These are phyloP conservation scores for Penicillium decumbens DNA, from an alignment of 2,329 filamentous ascomycete species.

Conservation along the genomic window DNA sequence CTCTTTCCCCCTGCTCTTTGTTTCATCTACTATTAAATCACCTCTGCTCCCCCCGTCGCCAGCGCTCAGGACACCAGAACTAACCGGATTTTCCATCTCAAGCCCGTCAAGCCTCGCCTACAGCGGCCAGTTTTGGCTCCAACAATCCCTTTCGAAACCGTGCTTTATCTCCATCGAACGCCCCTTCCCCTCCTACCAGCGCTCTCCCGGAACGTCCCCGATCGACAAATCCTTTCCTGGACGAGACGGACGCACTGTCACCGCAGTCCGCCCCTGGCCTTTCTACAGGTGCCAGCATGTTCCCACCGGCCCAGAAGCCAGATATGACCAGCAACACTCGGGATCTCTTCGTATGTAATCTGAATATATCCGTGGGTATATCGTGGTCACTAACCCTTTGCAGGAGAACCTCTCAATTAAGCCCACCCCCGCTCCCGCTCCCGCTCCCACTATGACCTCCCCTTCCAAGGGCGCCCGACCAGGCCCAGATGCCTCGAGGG, in stretches of 20 bases:
- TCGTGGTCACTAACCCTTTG: slow-evolving; percentile 4
- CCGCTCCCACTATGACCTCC: slow-evolving; percentile 8
- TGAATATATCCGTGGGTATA: background rate
- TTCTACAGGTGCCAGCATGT: slow-evolving; percentile 22
- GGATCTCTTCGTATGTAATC: slow-evolving; percentile 56
- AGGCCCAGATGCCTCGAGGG: slow-evolving; percentile 29
- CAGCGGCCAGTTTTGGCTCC: slow-evolving; percentile 38
- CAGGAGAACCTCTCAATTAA: slow-evolving; percentile 41
- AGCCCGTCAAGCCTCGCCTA: slow-evolving; percentile 33
- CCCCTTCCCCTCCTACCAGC: slow-evolving; percentile 23
- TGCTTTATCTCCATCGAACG: slow-evolving; percentile 37
- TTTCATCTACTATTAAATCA: background rate
- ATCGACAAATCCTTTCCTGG: slow-evolving; percentile 61
- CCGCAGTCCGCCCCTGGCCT: slow-evolving; percentile 33
- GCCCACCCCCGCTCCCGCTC: slow-evolving; percentile 3
- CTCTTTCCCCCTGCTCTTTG: background rate
- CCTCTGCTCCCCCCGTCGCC: background rate
- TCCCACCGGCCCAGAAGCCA: slow-evolving; percentile 34
- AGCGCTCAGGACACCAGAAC: background rate
- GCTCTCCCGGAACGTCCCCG: slow-evolving; percentile 45
- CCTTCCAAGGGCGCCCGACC: slow-evolving; percentile 38
- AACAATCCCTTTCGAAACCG: slow-evolving; percentile 51
- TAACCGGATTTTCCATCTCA: slow-evolving; percentile 2
- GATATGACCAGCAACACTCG: slow-evolving; percentile 48
- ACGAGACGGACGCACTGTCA: slow-evolving; percentile 41